Base-by-base conservation (phyloP, 225 moss, liverwort and hornwort genomes). In the Pleurozium schreberi region DNA sequence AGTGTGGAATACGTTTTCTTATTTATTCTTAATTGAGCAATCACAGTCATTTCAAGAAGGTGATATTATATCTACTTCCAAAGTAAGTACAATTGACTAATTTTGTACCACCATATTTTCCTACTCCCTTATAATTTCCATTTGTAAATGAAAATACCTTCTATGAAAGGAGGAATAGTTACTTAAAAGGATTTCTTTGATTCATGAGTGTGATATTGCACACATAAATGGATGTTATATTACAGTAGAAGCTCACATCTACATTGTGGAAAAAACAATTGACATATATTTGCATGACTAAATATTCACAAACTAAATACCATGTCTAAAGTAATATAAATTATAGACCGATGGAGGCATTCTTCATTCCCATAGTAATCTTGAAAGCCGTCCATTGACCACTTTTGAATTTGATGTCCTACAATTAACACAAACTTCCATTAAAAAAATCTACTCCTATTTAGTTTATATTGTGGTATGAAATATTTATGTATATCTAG, bases 81-180 rank as follows among this genome's bases (percentile, higher is more conserved):
- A 2, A 0, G 0, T 17, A 18, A 45, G 0, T 30, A 17, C 0
- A 0, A 1, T 42, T 26, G 14, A 42, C 42, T 42, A 43, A 5
- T 0, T 43, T 43, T 71, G 3, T 16, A 43, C 15, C 0, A 1
- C 9, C 15, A 43, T 43, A 9, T 5, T 43, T 73, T 45, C 6
- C 17, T 43, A 45, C 10, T 73, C 1, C 10, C 10, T 45, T 45
- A 16, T 5, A 14, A 42, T 42, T 70, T 23, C 1, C 0, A 70
- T 26, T 42, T 70, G 14, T 70, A 42, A 42, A 14, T 26, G 8
- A 3, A 69, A 40, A 69, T 4, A 23, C 23, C 4, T 22, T 69
- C 0, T 13, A 69, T 0, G 23, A 25, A 68, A 3, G 1, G 25
- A 1, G 4, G 1, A 40, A 2, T 25, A 40, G 1, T 40, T 14